Conservation (phyloP, 2,329 filamentous ascomycete species). For the Ophiostoma perfectum region DNA sequence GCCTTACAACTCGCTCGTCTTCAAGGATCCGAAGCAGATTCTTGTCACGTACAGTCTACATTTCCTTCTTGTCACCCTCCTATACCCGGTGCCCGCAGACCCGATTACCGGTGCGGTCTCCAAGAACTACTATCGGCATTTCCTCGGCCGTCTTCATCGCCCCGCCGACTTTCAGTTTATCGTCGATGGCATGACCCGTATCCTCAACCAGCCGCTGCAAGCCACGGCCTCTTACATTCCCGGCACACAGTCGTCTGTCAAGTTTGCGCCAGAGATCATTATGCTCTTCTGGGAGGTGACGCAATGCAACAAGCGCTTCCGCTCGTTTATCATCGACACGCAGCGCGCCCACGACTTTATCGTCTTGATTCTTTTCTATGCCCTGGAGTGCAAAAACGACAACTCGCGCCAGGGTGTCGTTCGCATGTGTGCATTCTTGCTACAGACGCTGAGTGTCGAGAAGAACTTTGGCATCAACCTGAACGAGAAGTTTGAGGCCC, state of each 20-base stretch:
- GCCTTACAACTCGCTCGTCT: conserved; percentile 87
- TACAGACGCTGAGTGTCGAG: conserved; percentile 93
- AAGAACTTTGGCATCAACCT: conserved; percentile 83
- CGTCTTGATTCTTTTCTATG: conserved; percentile 84
- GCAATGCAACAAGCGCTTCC: conserved; percentile 96
- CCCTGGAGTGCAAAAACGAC: conserved; percentile 81
- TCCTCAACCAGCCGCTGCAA: conserved; percentile 88
- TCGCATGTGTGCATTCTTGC: conserved; percentile 92
- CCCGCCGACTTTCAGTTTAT: conserved; percentile 98
- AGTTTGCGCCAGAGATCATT: conserved; percentile 90
- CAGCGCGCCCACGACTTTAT: conserved; percentile 90
- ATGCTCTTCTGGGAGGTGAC: conserved; percentile 97
- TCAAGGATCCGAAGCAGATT: conserved; percentile 83
- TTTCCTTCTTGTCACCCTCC: conserved; percentile 73
- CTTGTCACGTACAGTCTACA: conserved; percentile 90
- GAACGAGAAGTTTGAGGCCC: conserved; percentile 81
- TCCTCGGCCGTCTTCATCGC: conserved; percentile 80
- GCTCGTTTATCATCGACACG: conserved; percentile 94
- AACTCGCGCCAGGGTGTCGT: conserved; percentile 85
- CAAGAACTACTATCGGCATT: conserved; percentile 93
- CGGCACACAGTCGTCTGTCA: conserved; percentile 70
- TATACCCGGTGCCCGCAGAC: conserved; percentile 70
- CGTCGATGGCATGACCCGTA: conserved; percentile 86
- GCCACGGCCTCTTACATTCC: conserved; percentile 84
- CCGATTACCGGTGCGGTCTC: conserved; percentile 40